Evolutionary conservation across 352 stramenopile genomes (phyloP), one percentile per base, ranked within the genome.

Genomic region (Pythium monospermum): DNA sequence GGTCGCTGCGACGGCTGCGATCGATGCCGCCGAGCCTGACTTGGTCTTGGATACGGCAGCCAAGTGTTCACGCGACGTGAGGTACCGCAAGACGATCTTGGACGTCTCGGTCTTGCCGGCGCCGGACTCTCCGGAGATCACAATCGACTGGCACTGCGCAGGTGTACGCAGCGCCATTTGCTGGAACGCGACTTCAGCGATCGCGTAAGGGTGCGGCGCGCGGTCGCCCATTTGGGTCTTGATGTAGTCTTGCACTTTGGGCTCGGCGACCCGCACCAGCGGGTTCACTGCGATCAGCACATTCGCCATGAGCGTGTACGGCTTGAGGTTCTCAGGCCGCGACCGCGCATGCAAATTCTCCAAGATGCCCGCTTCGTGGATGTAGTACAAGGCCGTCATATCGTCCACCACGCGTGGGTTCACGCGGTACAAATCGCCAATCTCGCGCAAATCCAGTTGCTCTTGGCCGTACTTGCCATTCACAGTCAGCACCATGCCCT

Each of bases 301-400:
- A 51, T 94, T 94, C 53, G 83, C 83, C 83, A 94, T 94, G 60
- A 92, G 77, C 62, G 83, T 91, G 58, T 94, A 94, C 21, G 83
- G 83, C 10, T 81, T 68, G 52, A 91, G 58, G 57, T 90, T 83
- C 40, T 87, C 80, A 5, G 70, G 58, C 53, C 83, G 85, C 43
- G 75, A 85, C 45, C 83, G 78, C 43, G 80, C 78, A 37, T 77
- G 67, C 19, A 94, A 57, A 59, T 94, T 94, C 53, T 87, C 78
- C 1, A 94, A 53, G 48, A 94, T 90, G 25, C 83, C 83, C 25
- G 83, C 81, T 59, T 94, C 83, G 66, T 94, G 83, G 65, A 94
- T 94, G 65, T 91, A 94, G 69, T 94, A 94, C 22, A 94, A 71
- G 16, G 73, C 53, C 32, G 83, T 94, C 83, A 94, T 94, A 64